Evolutionary conservation across 352 stramenopile genomes (phyloP), one percentile per base, ranked within the genome.

Genomic region (Phytophthora hybrid): DNA sequence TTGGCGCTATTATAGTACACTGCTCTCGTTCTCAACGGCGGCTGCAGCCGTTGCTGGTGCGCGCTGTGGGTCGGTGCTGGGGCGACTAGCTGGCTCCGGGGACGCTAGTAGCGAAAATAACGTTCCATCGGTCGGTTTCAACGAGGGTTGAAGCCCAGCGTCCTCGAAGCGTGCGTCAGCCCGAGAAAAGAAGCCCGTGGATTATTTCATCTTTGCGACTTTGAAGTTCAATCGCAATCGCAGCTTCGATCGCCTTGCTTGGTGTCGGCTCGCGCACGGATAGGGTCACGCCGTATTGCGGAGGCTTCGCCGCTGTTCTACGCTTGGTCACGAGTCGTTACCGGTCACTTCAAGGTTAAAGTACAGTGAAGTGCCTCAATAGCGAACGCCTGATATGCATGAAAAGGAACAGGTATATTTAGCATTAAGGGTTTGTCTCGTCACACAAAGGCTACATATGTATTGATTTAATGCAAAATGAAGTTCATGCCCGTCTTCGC

Each of bases 191-290:
- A 55, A 56, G 19, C 4, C 31, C n/a, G 41, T 9, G 18, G 41
- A 49, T 19, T n/a, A 54, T 54, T 54, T 54, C 47, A 6, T 73
- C 46, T 70, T 37, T 65, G 52, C 53, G 44, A 53, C 66, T 69
- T 63, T 73, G 66, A 73, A 74, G 53, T 74, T 74, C 60, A 74
- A 74, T 59, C 16, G 9, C 47, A 32, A 39, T 19, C 66, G 44
- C 16, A 13, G 44, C 44, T n/a, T 7, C 47, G 47, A 31, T 23
- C 47, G 47, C 47, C 13, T 49, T 49, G 41, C 18, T 49, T 9
- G 14, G 34, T 19, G 9, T 18, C 11, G 39, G 39, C 10, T 49
- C 9, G 21, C 44, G 10, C 44, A 13, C 34, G 23, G 37, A 51
- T 21, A 19, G 44, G 44, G 44, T 21, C 4, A 39, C 53, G 11